A percentile compares a stretch with the other conserved stretches of the same genome.
Evolutionary conservation across 2,329 filamentous ascomycete genomes (phyloP).

Genomic region (Parafenestella ontariensis): DNA sequence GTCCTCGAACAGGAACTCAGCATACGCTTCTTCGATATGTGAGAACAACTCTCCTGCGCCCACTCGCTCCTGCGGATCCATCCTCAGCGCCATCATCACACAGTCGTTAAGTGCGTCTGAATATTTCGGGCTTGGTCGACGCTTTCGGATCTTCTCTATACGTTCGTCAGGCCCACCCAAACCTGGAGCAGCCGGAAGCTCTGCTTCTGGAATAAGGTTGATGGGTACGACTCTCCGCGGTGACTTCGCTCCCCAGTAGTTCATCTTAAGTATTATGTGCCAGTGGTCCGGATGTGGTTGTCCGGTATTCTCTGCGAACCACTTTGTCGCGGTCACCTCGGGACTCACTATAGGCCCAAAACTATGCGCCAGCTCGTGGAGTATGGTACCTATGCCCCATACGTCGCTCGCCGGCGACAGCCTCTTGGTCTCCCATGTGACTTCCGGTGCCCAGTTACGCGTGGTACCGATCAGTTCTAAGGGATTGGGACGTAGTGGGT

Average conservation of each 20-base stretch:
- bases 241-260: constrained; percentile 17
- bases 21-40: neutral
- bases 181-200: neutral
- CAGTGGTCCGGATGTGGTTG: constrained; percentile 3
- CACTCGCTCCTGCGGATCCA: constrained; percentile 11
- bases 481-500: constrained; percentile 6
- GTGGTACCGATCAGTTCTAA: constrained; percentile 16
- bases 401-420: constrained; percentile 26
- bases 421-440: constrained; percentile 20
- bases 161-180: constrained; percentile 2
- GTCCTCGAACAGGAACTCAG: neutral
- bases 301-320: neutral
- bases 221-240: constrained; percentile 15
- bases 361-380: constrained; percentile 30
- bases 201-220: constrained; percentile 9
- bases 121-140: constrained; percentile 20
- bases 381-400: constrained; percentile 33
- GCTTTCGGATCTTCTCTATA: neutral
- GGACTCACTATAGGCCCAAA: constrained; percentile 21
- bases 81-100: constrained; percentile 18
- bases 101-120: constrained; percentile 22
- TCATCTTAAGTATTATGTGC: neutral
- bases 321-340: neutral
- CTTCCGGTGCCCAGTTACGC: constrained; percentile 28
- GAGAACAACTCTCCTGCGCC: constrained; percentile 7